Conservation (phyloP, 2,329 filamentous ascomycete genomes). For the Hypocreales sp. region DNA sequence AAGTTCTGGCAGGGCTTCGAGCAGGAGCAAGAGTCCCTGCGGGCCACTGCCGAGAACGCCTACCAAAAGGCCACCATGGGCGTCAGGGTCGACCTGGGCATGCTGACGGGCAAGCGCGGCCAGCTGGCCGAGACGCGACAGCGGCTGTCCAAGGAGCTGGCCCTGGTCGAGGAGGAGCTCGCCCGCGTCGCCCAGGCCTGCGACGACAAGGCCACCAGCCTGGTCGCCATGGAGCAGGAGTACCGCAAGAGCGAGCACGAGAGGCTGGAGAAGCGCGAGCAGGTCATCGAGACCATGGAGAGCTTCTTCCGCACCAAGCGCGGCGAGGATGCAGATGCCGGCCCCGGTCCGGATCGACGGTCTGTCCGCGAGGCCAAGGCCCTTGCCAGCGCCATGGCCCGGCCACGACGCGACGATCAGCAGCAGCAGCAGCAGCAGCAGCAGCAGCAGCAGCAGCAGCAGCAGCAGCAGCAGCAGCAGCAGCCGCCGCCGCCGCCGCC, state of each 20-base stretch:
- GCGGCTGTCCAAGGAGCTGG: slow-evolving; percentile 15
- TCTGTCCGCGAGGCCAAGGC: not conserved
- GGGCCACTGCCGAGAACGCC: slow-evolving; percentile 9
- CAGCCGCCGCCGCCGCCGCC: not conserved
- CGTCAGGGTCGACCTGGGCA: slow-evolving; percentile 13
- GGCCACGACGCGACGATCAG: not conserved
- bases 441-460: not conserved
- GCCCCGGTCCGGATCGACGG: slow-evolving; percentile 2
- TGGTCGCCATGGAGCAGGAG: slow-evolving; percentile 16
- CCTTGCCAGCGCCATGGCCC: too few relatives aligned
- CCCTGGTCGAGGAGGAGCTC: slow-evolving; percentile 22
- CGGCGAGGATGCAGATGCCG: slow-evolving; percentile 8
- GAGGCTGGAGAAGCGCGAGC: slow-evolving; percentile 11
- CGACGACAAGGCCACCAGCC: slow-evolving; percentile 17
- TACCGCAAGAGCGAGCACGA: slow-evolving; percentile 13
- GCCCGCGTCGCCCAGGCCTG: slow-evolving; percentile 13
- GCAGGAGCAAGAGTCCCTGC: slow-evolving; percentile 8
- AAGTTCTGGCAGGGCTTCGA: slow-evolving; percentile 18
- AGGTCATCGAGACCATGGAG: slow-evolving; percentile 15
- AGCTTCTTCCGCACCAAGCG: slow-evolving; percentile 17
- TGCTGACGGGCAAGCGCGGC: slow-evolving; percentile 11
- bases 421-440: not conserved
- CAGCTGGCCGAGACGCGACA: slow-evolving; percentile 13
- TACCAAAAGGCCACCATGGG: slow-evolving; percentile 11
- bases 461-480: too few relatives aligned